These are phyloP conservation scores for Pseudogymnoascus sp. DNA, from an alignment of 2,329 filamentous ascomycete genomes.

Conservation along the genomic window DNA sequence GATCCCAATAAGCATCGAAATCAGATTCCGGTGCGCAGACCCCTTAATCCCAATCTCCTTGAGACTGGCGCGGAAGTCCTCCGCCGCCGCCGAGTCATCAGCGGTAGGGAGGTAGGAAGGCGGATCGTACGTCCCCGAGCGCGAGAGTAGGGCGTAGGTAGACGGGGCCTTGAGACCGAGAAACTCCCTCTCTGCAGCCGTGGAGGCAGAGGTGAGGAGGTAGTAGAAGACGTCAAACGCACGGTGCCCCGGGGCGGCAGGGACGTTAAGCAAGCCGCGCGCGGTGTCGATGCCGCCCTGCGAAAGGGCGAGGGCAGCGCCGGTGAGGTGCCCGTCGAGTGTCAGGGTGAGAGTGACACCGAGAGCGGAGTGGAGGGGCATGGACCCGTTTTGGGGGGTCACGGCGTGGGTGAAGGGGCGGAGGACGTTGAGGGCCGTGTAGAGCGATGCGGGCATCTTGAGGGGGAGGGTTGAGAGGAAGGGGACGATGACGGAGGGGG, in stretches of 20 bases:
- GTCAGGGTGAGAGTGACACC: slow-evolving; percentile 75
- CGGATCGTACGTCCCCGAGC: slow-evolving; percentile 76
- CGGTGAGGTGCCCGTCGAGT: slow-evolving; percentile 68
- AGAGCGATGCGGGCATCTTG: slow-evolving; percentile 64
- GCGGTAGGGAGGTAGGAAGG: slow-evolving; percentile 85
- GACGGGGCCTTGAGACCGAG: slow-evolving; percentile 70
- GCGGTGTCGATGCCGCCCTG: slow-evolving; percentile 80
- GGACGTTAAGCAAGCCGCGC: slow-evolving; percentile 71
- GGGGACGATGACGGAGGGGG: slow-evolving; percentile 73
- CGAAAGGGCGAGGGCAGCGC: slow-evolving; percentile 67
- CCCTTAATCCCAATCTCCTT: slow-evolving; percentile 94
- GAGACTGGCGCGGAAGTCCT: slow-evolving; percentile 80
- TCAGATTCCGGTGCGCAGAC: slow-evolving; percentile 67
- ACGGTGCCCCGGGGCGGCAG: slow-evolving; percentile 69
- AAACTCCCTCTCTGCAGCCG: slow-evolving; percentile 79
- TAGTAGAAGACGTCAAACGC: slow-evolving; percentile 99
- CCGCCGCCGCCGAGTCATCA: slow-evolving; percentile 84
- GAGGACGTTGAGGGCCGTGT: slow-evolving; percentile 70
- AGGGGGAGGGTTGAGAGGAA: slow-evolving; percentile 77
- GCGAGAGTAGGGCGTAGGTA: slow-evolving; percentile 68
- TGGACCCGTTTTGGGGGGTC: slow-evolving; percentile 81
- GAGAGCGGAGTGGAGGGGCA: slow-evolving; percentile 70
- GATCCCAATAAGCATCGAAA: slow-evolving; percentile 77
- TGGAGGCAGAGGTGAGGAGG: slow-evolving; percentile 83
- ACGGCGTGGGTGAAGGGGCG: slow-evolving; percentile 81